Conservation (phyloP, 2,329 filamentous ascomycete species). For the Daldinia sp. region DNA sequence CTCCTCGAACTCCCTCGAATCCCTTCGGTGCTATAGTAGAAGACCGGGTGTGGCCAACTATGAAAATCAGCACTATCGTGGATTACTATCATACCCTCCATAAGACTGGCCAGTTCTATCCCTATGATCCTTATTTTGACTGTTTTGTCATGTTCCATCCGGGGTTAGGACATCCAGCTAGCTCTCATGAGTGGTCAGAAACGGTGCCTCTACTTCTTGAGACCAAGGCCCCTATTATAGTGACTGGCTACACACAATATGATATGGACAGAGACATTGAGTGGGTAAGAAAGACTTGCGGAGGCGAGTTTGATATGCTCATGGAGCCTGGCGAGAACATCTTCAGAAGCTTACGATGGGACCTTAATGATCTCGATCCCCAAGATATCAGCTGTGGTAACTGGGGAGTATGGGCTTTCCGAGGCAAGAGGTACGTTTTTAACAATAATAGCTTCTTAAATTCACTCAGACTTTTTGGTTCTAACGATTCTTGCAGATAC, state of each 20-base stretch:
- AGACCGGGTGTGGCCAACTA: slow-evolving; percentile 84
- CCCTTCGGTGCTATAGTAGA: slow-evolving; percentile 96
- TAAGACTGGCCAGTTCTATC: slow-evolving; percentile 88
- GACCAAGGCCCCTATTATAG: slow-evolving; percentile 94
- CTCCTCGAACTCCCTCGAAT: slow-evolving; percentile 84
- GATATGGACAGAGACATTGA: slow-evolving; percentile 94
- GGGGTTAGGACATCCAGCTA: slow-evolving; percentile 92
- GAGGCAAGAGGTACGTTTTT: slow-evolving; percentile 86
- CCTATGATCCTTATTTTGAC: slow-evolving; percentile 98
- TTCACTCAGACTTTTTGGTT: slow-evolving; percentile 14
- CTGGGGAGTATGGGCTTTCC: slow-evolving; percentile 97
- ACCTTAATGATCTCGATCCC: slow-evolving; percentile 94
- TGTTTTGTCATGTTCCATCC: slow-evolving; percentile 98
- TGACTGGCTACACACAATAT: slow-evolving; percentile 94
- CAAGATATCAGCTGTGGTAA: slow-evolving; percentile 96
- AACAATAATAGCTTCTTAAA: background rate
- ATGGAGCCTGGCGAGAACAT: slow-evolving; percentile 93
- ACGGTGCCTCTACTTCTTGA: slow-evolving; percentile 91
- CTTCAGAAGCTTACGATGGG: slow-evolving; percentile 95
- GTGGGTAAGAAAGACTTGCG: slow-evolving; percentile 87
- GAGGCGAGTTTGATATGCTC: slow-evolving; percentile 91
- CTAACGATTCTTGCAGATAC: slow-evolving; percentile 63
- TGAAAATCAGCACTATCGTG: slow-evolving; percentile 98
- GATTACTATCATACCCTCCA: slow-evolving; percentile 99
- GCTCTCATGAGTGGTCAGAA: slow-evolving; percentile 92